Evolutionary conservation across 345 rosid species (phyloP).

Genomic region (Balakata baccata): DNA sequence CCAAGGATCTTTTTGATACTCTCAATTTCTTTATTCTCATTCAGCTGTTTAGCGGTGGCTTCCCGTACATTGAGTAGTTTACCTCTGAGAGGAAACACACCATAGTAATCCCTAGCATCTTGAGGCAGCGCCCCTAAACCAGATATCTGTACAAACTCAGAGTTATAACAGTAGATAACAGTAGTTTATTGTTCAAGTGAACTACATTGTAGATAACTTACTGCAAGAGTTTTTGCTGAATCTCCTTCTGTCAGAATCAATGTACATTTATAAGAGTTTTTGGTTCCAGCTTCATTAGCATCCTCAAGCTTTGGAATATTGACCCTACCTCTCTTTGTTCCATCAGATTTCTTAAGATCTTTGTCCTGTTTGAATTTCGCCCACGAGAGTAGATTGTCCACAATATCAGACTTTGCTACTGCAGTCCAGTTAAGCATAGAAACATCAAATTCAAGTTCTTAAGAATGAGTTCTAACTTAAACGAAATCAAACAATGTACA

Average conservation of each 20-base stretch:
- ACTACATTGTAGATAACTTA: conserved; percentile 33
- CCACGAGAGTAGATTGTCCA: conserved; percentile 80
- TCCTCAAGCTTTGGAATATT: conserved; percentile 77
- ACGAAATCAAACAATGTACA: not conserved
- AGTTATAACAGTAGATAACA: conserved; percentile 9
- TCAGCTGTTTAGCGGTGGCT: conserved; percentile 74
- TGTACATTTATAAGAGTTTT: conserved; percentile 68
- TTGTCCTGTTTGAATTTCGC: conserved; percentile 79
- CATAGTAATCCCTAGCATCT: conserved; percentile 60
- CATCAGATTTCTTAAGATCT: conserved; percentile 92
- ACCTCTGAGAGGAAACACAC: conserved; percentile 94
- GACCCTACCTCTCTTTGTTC: conserved; percentile 61
- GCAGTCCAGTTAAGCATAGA: conserved; percentile 19
- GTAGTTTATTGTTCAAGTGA: not conserved
- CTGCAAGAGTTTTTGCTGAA: conserved; percentile 95
- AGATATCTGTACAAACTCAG: conserved; percentile 50
- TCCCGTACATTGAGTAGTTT: conserved; percentile 93
- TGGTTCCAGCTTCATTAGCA: conserved; percentile 90
- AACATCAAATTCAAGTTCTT: not conserved
- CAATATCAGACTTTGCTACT: conserved; percentile 83
- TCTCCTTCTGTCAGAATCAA: conserved; percentile 98
- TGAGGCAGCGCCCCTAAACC: conserved; percentile 51
- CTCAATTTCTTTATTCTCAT: conserved; percentile 85
- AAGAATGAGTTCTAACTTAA: not conserved
- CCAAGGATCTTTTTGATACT: conserved; percentile 90